Evolutionary conservation across 2,329 filamentous ascomycete genomes (phyloP), one percentile per base, ranked within the genome.

Genomic region (Thelonectria olida): DNA sequence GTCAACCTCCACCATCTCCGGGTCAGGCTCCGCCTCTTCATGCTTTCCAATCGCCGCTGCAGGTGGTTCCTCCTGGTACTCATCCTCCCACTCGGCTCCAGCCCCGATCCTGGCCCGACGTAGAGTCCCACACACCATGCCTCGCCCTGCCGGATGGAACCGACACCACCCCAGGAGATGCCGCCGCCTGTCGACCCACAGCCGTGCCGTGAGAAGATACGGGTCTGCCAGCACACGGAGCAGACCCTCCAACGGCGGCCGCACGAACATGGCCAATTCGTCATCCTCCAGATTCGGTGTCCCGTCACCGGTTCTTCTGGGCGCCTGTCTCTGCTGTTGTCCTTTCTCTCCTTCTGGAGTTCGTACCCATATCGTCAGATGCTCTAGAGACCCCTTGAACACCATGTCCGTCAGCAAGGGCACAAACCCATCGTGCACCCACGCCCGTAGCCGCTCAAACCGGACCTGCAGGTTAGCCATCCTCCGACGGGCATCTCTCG

Each of bases 141-240:
- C 62, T 66, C 20, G 66, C 53, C 54, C 66, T 27, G 66, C 68
- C 10, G 62, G 62, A 45, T 83, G 80, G 61, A 81, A 83, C 20
- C 71, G 73, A 59, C 81, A 83, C 76, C 80, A 82, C 2, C 76
- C 68, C 19, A 65, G 60, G 52, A 73, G 72, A 62, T 82, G 81
- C 39, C 65, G 67, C n/a, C 67, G 67, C 19, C 68, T 68, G 54
- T 74, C 74, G 38, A 81, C 75, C 64, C 71, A 72, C 25, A 84
- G 65, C 57, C 76, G 72, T 13, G 77, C 79, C 41, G 64, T 73
- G 48, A 79, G 71, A 34, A 84, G 71, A 47, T 82, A 78, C 48
- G 82, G 82, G 58, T 84, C 82, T 41, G 76, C 71, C 54, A 85
- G 67, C 17, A 84, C 68, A 52, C 72, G 70, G 45, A 84, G 65